Evolutionary conservation across 306 rosid species (phyloP), one percentile per base, ranked within the genome.

Genomic region (Cicer chorassanicum): DNA sequence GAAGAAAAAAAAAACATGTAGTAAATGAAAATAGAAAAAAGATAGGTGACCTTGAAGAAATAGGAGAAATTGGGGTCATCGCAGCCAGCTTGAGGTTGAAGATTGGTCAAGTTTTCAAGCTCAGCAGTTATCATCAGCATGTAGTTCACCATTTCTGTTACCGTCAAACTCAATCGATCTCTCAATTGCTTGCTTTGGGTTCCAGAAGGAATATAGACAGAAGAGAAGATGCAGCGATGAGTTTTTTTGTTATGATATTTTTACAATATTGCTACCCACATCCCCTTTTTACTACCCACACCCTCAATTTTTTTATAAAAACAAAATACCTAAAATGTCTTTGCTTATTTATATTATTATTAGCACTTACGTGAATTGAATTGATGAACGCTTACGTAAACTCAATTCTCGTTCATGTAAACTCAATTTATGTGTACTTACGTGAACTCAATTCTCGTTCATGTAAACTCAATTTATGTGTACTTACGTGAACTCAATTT

Each of bases 61-160:
- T 82, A 91, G 65, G 96, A 19, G 89, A 91, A 94, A 56, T 92
- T 59, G 18, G 96, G 87, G 10, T 91, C 98, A 34, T 91, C 91
- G 85, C 92, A 88, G 57, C 98, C 97, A 68, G 70, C 91, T 74
- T 90, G 89, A 6, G 98, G 98, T 87, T 91, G 85, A 64, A 94
- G 96, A 76, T 87, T 66, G 9, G 95, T 90, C 41, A 94, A 96
- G 57, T 94, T 90, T 66, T 94, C 97, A 53, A 94, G 96, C 2
- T 88, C 95, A 1, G 88, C 95, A 9, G 75, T 72, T 79, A 94
- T 90, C 94, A 64, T 84, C 40, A 94, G 84, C 86, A 81, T 40
- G 74, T 54, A 88, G 70, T 88, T 87, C 96, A 91, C 98, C 98
- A 94, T 94, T 60, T 70, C 68, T 14, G 18, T 65, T 73, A 9